Evolutionary conservation across 306 rosid genomes (phyloP).

Genomic region (Fagus sylvatica): DNA sequence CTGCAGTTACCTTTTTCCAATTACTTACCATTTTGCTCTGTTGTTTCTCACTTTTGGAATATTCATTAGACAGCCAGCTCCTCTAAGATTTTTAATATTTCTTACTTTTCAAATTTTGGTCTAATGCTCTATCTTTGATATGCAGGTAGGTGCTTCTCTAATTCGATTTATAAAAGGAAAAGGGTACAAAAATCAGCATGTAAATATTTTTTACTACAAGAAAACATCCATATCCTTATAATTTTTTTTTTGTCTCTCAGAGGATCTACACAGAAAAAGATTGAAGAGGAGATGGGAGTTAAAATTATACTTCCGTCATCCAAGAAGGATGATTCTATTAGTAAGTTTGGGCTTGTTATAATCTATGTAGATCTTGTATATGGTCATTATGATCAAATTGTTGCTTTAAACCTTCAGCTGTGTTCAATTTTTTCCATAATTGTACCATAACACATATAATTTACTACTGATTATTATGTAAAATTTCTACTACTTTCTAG

Average conservation of each 20-base stretch:
- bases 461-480: not conserved
- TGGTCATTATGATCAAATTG: not conserved
- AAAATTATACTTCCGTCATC: constrained; percentile 70
- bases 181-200: constrained; percentile 47
- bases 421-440: constrained; percentile 3
- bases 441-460: not conserved
- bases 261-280: constrained; percentile 65
- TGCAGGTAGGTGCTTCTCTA: constrained; percentile 87
- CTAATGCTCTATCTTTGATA: constrained; percentile 32
- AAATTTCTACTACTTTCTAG: not conserved
- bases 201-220: constrained; percentile 10
- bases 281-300: constrained; percentile 80
- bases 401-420: not conserved
- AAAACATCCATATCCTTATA: constrained; percentile 18
- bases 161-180: constrained; percentile 76
- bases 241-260: constrained; percentile 40
- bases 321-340: constrained; percentile 55
- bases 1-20: not conserved
- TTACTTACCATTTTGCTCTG: constrained; percentile 1
- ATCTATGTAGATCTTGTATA: not conserved
- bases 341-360: constrained; percentile 50
- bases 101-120: constrained; percentile 5
- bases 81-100: not conserved
- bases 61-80: not conserved
- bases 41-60: constrained; percentile 16